Base-by-base conservation (phyloP, 192 early-diverging fungal genomes). In the Phlyctochytrium bullatum region DNA sequence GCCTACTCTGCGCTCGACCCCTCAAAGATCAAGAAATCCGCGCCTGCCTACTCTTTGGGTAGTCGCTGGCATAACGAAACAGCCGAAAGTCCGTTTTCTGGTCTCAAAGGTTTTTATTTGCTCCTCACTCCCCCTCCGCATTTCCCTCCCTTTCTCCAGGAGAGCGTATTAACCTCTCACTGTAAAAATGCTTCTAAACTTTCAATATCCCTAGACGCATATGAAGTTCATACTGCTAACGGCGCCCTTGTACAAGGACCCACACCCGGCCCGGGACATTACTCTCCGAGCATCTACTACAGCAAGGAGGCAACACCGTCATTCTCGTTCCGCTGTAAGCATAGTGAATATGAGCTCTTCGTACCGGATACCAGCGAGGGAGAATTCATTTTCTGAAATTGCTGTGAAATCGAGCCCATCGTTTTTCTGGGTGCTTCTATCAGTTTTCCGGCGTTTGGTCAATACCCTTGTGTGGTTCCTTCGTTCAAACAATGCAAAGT, bases 201-300 rank as follows among this genome's bases (percentile, higher is more conserved):
- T 14, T 52, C 34, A 56, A 6, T 50, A 17, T n/a, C n/a, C n/a
- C 14, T 54, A 75, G 77, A 80, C 25, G 34, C 68, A 0, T 75
- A 76, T 62, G 76, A 78, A 65, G 36, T 62, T 17, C 71, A 75
- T 34, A 71, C 65, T 4, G 74, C 72, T 6, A 54, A 65, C 57
- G 78, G 76, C 52, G 68, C 71, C 24, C 59, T 64, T 12, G 57
- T 67, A 2, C 36, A 66, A 25, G 64, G 62, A 24, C 68, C 73
- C 23, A 84, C 75, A 14, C 83, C 83, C n/a, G 83, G 83, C 1
- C 83, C 83, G 1, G 83, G 83, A 23, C 75, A 84, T 62, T 84
- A 84, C 61, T 72, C 83, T 12, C 83, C 83, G 1, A 69, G 71
- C 32, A 47, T 84, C 31, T 66, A 66, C 16, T 75, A 71, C 67